Evolutionary conservation across 2,329 filamentous ascomycete species (phyloP), one percentile per base, ranked within the genome.

Genomic region (Xylaria sp.): DNA sequence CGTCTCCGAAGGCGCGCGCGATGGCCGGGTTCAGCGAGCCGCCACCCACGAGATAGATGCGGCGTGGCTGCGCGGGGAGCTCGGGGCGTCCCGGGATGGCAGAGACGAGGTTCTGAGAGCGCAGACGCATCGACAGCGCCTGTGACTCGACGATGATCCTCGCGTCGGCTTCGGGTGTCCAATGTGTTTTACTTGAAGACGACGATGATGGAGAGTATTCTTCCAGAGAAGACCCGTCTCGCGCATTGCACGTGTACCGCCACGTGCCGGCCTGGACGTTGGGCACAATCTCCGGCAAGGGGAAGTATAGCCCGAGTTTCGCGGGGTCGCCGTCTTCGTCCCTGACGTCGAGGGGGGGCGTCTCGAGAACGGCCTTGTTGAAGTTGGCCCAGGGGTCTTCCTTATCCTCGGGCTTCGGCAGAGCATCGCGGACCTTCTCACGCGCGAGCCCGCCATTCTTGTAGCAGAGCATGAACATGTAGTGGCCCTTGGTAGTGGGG

Each of bases 391-490:
- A 99, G 11, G 83, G 81, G 59, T 89, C 67, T 9, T 25, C 47
- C 0, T 42, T 50, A 25, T 14, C 69, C 31, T 77, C 75, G 9
- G 80, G 78, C 21, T 79, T 76, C 42, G 92, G 90, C 55, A 98
- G 86, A 0, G 86, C 83, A 74, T 99, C 92, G 57, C 95, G 90
- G 65, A 98, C 87, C 71, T 91, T 89, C 76, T 99, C 95, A 46
- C 95, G 90, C 1, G 95, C 94, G 1, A 98, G 87, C 2, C 93
- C 93, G 69, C 95, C 95, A 78, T 99, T 99, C 80, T 98, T 98
- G 83, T 98, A 99, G 84, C 95, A 99, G 37, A 99, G 87, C 95
- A 99, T 99, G 79, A 99, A 98, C 95, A 99, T 98, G 84, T 96
- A 97, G 63, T 97, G 86, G 1, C 91, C 92, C 0, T 89, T 81